These are phyloP conservation scores for Vanderwaltozyma polyspora DNA, from an alignment of 805 yeast genomes.

Conservation along the genomic window DNA sequence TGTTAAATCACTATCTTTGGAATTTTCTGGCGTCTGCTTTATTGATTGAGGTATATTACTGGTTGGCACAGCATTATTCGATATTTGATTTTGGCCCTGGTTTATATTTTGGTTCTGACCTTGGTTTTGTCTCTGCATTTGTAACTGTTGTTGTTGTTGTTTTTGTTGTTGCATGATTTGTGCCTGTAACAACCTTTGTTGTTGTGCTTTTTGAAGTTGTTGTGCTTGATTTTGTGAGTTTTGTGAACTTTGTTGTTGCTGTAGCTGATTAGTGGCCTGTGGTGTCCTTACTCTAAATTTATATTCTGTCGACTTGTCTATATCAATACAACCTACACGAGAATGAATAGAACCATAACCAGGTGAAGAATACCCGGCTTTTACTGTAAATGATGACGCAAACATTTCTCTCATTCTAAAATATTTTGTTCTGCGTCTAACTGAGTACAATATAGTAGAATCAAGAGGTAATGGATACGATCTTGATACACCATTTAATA, in stretches of 20 bases:
- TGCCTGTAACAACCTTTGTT: slow-evolving; percentile 1
- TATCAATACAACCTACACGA: slow-evolving; percentile 62
- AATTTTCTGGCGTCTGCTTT: too few relatives aligned
- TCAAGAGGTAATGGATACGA: slow-evolving; percentile 80
- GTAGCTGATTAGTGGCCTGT: slow-evolving; percentile 26
- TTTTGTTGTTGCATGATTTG: slow-evolving; percentile 6
- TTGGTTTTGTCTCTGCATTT: slow-evolving; percentile 7
- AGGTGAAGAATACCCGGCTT: slow-evolving; percentile 38
- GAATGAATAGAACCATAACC: slow-evolving; percentile 44
- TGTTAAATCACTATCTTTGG: slow-evolving; percentile 21
- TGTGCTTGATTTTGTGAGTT: slow-evolving; percentile 14
- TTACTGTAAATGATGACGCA: slow-evolving; percentile 51
- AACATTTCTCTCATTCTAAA: slow-evolving; percentile 89
- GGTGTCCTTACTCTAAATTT: slow-evolving; percentile 41
- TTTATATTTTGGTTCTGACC: background rate
- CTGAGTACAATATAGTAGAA: slow-evolving; percentile 57
- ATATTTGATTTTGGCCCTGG: too few relatives aligned
- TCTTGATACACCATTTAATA: slow-evolving; percentile 75
- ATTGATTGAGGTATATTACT: too few relatives aligned
- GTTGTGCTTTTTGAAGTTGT: slow-evolving; percentile 21
- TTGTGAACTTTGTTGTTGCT: slow-evolving; percentile 17
- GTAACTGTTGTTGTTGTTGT: slow-evolving; percentile 7
- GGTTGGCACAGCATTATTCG: too few relatives aligned
- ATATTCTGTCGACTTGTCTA: slow-evolving; percentile 62
- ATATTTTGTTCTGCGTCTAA: slow-evolving; percentile 57